phyloP scores from a whole-genome alignment of 352 stramenopile genomes.

The Thalassiosira livingstoniorum region DNA sequence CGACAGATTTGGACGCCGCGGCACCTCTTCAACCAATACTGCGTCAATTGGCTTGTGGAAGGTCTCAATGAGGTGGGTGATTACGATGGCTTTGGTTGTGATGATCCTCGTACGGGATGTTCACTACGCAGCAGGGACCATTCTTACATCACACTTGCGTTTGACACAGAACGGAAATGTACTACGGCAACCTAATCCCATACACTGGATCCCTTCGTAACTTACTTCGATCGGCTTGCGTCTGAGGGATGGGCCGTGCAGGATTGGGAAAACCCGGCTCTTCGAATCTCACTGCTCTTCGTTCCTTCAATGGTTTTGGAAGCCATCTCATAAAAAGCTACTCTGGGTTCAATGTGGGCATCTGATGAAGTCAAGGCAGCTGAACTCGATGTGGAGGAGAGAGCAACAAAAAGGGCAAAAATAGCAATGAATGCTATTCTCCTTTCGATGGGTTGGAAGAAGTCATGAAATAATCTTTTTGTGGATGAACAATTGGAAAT shows the following conservation, averaged over 20 bases:
- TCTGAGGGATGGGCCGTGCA: slow-evolving; percentile 12
- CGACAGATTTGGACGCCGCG: slow-evolving; percentile 17
- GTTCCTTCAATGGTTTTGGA: slow-evolving; percentile 16
- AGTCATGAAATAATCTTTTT: no score
- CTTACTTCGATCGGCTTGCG: slow-evolving; percentile 12
- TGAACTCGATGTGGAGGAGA: slow-evolving; percentile 25
- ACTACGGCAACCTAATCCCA: slow-evolving; percentile 22
- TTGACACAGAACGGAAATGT: slow-evolving; percentile 13
- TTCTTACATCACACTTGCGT: slow-evolving; percentile 19
- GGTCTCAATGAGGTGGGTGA: background rate
- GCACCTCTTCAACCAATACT: slow-evolving; percentile 28
- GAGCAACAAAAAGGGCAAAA: slow-evolving; percentile 13
- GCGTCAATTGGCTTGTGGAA: slow-evolving; percentile 36
- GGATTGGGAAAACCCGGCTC: slow-evolving; percentile 12
- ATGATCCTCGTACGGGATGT: slow-evolving; percentile 18
- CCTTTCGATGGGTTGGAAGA: no score
- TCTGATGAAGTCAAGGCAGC: slow-evolving; percentile 20
- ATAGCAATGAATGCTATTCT: background rate
- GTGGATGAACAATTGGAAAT: no score
- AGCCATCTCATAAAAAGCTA: slow-evolving; percentile 2
- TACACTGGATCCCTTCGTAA: slow-evolving; percentile 26
- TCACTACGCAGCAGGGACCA: slow-evolving; percentile 12
- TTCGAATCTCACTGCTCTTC: slow-evolving; percentile 9
- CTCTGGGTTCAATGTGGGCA: background rate
- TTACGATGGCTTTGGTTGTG: slow-evolving; percentile 2